Percentiles rank a stretch among this genome's conserved stretches.
phyloP scores from a whole-genome alignment of 1,139 yeast species.

The Scheffersomyces titani region DNA sequence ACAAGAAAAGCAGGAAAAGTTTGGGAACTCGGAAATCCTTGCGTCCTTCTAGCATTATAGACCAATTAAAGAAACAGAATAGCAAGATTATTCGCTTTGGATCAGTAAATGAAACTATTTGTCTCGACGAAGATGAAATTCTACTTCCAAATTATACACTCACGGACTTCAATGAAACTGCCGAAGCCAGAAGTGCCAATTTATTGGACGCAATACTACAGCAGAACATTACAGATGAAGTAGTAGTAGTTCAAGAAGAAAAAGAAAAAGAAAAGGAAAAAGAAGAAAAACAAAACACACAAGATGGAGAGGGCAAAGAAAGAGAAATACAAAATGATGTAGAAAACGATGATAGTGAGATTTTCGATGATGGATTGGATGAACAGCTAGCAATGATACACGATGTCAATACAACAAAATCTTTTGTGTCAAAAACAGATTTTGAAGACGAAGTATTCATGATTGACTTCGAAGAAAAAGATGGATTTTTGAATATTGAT shows the following conservation, averaged over 20 bases:
- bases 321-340: too few species aligned
- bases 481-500: conserved; percentile 31
- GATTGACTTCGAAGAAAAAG: conserved; percentile 14
- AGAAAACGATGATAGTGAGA: conserved; percentile 18
- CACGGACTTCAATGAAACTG: not conserved
- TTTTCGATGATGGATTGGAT: conserved; percentile 31
- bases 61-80: not conserved
- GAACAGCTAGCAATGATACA: conserved; percentile 20
- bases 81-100: not conserved
- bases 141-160: not conserved
- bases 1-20: not conserved
- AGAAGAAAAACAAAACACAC: conserved; percentile 6
- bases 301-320: conserved; percentile 7
- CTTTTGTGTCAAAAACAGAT: conserved; percentile 1
- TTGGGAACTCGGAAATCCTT: not conserved
- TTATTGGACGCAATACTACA: not conserved
- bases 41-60: not conserved
- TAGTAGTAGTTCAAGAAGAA: not conserved
- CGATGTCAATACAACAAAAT: conserved; percentile 1
- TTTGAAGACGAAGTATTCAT: conserved; percentile 7
- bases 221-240: not conserved
- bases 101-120: not conserved
- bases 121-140: not conserved
- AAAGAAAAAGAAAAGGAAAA: conserved; percentile 2
- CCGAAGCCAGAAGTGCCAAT: not conserved